Base-by-base conservation (phyloP, 192 early-diverging fungal genomes). In the Dissophora ornata region DNA sequence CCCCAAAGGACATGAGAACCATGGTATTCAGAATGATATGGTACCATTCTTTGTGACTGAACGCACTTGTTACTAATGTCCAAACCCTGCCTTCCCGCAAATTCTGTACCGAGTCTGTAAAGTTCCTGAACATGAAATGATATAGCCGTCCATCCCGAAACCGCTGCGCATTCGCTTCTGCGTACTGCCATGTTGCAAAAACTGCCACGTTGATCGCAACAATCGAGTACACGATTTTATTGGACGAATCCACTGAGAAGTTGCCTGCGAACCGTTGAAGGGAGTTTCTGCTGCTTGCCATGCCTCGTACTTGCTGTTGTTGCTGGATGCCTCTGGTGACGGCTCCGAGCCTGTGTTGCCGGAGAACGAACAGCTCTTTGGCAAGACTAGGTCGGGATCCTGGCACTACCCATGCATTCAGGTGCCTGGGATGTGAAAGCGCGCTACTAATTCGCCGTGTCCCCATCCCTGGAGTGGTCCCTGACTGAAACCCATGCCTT, bases 21-120 rank as follows among this genome's bases (percentile, higher is more conserved):
- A 86, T 42, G 55, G 80, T 82, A 44, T 84, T 86, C 2, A 86
- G 32, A n/a, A 79, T 61, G 15, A 86, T 65, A 50, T 86, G 85
- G 41, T 79, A 69, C 52, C 80, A 65, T 10, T 73, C 71, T 24
- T 67, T 71, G 48, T 86, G 85, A 19, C 80, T 82, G 50, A 86
- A 66, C 0, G 79, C 69, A n/a, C 62, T 67, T 19, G 85, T 81
- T 19, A 86, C 29, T 21, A 86, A 50, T 10, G 82, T 86, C 66
- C 83, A 81, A 9, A 78, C 36, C 15, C 85, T 45, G 1, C 85
- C 85, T 13, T 70, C 57, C 9, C 40, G 19, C n/a, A 82, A 30
- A 21, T 58, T 66, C 21, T 79, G 73, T 38, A 45, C 53, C 9
- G 79, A 75, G n/a, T 60, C 68, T n/a, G 80, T 63, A 64, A 86